A percentile compares a stretch with the other conserved stretches of the same genome.
Evolutionary conservation across 805 yeast species (phyloP).

Genomic region (Yarrowia yakushimensis): DNA sequence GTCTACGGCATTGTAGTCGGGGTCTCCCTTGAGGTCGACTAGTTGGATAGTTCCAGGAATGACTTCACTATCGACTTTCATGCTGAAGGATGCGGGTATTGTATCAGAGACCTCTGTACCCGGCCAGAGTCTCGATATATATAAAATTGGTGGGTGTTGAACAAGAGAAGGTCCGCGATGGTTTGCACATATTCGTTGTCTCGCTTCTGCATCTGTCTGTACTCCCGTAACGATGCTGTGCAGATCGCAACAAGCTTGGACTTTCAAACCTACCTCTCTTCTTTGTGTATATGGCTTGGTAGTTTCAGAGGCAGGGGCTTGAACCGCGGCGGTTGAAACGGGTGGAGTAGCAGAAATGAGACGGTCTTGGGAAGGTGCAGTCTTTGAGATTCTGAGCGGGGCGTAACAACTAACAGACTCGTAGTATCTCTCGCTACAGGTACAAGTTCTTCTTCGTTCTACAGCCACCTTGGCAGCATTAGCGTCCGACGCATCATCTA

Average conservation of each 20-base stretch:
- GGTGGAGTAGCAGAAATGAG: neutral
- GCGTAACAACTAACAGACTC: neutral
- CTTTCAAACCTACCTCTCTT: neutral
- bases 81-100: neutral
- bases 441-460: neutral
- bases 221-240: conserved; percentile 3
- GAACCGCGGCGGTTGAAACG: conserved; percentile 1
- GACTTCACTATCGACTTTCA: conserved; percentile 5
- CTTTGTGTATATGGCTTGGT: neutral
- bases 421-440: neutral
- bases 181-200: neutral
- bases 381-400: neutral
- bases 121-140: neutral
- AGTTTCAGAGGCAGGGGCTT: neutral
- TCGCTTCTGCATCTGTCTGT: conserved; percentile 9
- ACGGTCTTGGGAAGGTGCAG: neutral
- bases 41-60: conserved; percentile 20
- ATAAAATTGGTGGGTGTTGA: neutral
- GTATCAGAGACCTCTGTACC: neutral
- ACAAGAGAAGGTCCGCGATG: neutral
- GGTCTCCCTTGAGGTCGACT: conserved; percentile 15
- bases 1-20: conserved; percentile 17
- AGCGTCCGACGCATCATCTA: neutral
- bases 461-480: neutral
- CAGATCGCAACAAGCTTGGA: conserved; percentile 8